A percentile compares a stretch with the other conserved stretches of the same genome.
These are phyloP conservation scores for Saccharomyces hybrid DNA, from an alignment of 1,139 yeast species.

Conservation along the genomic window DNA sequence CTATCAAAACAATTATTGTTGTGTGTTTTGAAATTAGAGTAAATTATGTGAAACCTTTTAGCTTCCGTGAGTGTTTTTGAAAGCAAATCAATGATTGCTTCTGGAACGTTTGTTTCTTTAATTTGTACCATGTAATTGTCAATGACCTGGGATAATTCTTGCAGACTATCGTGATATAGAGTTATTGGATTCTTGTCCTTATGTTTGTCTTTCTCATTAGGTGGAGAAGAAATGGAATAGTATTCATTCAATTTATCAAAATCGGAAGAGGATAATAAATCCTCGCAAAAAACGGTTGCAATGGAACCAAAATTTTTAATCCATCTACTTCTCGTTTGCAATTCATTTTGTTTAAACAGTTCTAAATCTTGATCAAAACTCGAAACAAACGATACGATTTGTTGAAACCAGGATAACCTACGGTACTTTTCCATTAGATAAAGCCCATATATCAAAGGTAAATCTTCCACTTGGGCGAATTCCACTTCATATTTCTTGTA, in stretches of 20 bases:
- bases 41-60: conserved; percentile 5
- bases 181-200: conserved; percentile 1
- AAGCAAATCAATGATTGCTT: conserved; percentile 38
- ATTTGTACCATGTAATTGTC: conserved; percentile 33
- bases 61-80: conserved; percentile 42
- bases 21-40: conserved; percentile 28
- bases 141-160: conserved; percentile 19
- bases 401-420: conserved; percentile 59
- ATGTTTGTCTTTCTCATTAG: conserved; percentile 1
- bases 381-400: conserved; percentile 43
- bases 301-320: conserved; percentile 48
- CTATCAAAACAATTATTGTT: background rate
- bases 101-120: conserved; percentile 21
- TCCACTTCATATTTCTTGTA: conserved; percentile 39
- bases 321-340: conserved; percentile 55
- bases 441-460: conserved; percentile 77
- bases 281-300: conserved; percentile 32
- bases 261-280: conserved; percentile 22
- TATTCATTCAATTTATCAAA: conserved; percentile 28
- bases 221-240: background rate
- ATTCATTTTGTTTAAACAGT: conserved; percentile 52
- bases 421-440: conserved; percentile 63
- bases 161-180: conserved; percentile 22
- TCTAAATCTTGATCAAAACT: conserved; percentile 56
- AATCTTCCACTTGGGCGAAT: conserved; percentile 53